phyloP scores from a whole-genome alignment of 2,329 filamentous ascomycete genomes.

The Aspergillus jensenii region DNA sequence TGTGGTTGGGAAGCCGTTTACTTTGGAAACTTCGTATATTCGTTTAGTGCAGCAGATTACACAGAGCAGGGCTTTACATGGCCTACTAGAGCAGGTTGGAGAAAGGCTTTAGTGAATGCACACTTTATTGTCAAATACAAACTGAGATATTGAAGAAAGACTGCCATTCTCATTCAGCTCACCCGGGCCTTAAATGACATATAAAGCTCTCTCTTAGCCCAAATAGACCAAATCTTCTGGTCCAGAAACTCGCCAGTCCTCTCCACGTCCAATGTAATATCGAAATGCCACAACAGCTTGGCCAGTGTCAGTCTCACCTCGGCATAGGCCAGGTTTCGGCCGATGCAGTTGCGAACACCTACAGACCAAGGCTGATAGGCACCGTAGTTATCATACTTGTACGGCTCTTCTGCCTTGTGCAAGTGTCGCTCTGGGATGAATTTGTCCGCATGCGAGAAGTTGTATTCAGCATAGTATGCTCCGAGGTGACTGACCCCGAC shows the following conservation, averaged over 20 bases:
- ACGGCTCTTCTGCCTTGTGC: slow-evolving; percentile 26
- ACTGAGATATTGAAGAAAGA: neutral
- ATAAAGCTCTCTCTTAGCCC: neutral
- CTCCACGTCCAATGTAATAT: slow-evolving; percentile 40
- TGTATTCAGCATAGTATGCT: slow-evolving; percentile 42
- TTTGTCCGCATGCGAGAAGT: slow-evolving; percentile 45
- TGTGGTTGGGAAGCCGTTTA: slow-evolving; percentile 3
- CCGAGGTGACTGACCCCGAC: slow-evolving; percentile 47
- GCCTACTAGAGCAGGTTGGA: neutral
- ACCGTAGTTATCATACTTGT: slow-evolving; percentile 43
- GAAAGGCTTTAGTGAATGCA: neutral
- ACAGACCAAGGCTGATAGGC: slow-evolving; percentile 50
- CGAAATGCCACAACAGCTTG: slow-evolving; percentile 51
- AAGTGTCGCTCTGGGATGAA: slow-evolving; percentile 53
- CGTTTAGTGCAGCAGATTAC: neutral
- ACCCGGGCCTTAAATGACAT: neutral
- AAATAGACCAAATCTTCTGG: slow-evolving; percentile 27
- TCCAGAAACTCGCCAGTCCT: slow-evolving; percentile 37
- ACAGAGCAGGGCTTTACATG: neutral
- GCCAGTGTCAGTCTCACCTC: slow-evolving; percentile 53
- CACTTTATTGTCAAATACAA: no score
- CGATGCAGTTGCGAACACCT: slow-evolving; percentile 52
- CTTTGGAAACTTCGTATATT: neutral
- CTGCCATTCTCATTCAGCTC: neutral
- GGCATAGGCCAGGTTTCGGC: slow-evolving; percentile 49